Evolutionary conservation across 495 filamentous ascomycete species (phyloP).

Genomic region (Aspergillus panamensis): DNA sequence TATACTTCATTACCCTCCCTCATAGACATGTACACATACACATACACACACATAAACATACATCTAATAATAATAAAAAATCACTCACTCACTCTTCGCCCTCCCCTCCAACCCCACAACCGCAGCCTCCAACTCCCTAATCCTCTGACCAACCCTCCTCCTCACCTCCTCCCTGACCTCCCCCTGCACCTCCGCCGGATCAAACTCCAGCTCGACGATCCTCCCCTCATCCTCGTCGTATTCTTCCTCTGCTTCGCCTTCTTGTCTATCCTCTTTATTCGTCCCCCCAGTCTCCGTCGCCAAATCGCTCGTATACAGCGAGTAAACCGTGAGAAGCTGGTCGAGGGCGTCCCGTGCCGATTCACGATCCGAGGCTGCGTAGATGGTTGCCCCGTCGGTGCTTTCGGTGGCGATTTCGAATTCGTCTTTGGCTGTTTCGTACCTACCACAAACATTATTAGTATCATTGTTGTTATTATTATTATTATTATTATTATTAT

Average conservation of each 20-base stretch:
- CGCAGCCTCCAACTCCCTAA: slow-evolving; percentile 43
- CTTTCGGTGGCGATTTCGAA: slow-evolving; percentile 48
- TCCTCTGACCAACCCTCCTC: slow-evolving; percentile 39
- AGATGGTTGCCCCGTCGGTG: slow-evolving; percentile 42
- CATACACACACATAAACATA: background rate
- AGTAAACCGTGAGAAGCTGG: slow-evolving; percentile 35
- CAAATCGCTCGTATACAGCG: slow-evolving; percentile 32
- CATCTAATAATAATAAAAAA: background rate
- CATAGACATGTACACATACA: background rate
- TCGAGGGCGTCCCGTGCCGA: slow-evolving; percentile 44
- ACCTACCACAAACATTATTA: slow-evolving; percentile 14
- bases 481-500: background rate
- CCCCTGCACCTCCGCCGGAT: slow-evolving; percentile 28
- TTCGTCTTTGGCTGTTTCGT: slow-evolving; percentile 45
- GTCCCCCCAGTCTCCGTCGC: background rate
- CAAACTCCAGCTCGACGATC: slow-evolving; percentile 32
- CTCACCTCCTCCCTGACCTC: slow-evolving; percentile 37
- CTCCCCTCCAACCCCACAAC: slow-evolving; percentile 42
- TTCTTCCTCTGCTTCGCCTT: background rate
- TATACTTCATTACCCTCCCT: background rate
- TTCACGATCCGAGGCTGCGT: slow-evolving; percentile 46
- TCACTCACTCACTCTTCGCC: slow-evolving; percentile 37
- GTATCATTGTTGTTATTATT: background rate
- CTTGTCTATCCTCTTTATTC: background rate
- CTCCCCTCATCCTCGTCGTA: slow-evolving; percentile 10